phyloP scores from a whole-genome alignment of 2,329 filamentous ascomycete species.

The Alternaria dauci region DNA sequence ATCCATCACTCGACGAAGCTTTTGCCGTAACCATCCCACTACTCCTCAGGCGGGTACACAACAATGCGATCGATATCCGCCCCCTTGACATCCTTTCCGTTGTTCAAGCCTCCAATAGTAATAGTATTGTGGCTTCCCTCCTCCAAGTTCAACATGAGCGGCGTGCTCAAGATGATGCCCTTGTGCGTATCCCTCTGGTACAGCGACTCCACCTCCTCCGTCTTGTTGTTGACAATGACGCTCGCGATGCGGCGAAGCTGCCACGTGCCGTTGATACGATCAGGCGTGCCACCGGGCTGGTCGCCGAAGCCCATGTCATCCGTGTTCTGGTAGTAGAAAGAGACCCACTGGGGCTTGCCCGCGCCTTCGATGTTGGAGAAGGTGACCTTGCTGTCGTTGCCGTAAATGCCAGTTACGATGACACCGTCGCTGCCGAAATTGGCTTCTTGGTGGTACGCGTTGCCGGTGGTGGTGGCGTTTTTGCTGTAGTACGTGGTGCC shows the following conservation, averaged over 20 bases:
- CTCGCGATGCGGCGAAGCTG: slow-evolving; percentile 67
- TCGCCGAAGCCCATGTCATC: slow-evolving; percentile 69
- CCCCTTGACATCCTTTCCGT: slow-evolving; percentile 65
- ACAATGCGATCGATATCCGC: slow-evolving; percentile 68
- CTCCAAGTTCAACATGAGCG: slow-evolving; percentile 62
- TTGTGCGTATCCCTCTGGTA: slow-evolving; percentile 67
- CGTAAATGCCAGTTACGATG: slow-evolving; percentile 63
- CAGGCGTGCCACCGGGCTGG: slow-evolving; percentile 63
- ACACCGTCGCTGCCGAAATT: slow-evolving; percentile 59
- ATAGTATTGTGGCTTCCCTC: slow-evolving; percentile 67
- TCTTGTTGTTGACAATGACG: slow-evolving; percentile 65
- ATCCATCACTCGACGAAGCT: too few relatives aligned
- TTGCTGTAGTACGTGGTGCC: slow-evolving; percentile 60
- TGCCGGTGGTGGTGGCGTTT: slow-evolving; percentile 56
- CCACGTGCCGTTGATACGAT: slow-evolving; percentile 68
- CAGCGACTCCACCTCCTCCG: slow-evolving; percentile 59
- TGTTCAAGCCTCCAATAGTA: slow-evolving; percentile 65
- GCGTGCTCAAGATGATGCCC: slow-evolving; percentile 66
- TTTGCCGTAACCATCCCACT: background rate
- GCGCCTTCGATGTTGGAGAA: slow-evolving; percentile 60
- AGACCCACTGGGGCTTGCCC: slow-evolving; percentile 64
- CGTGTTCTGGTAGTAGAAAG: slow-evolving; percentile 67
- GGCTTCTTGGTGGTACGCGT: slow-evolving; percentile 65
- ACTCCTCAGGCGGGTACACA: slow-evolving; percentile 65
- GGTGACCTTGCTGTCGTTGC: slow-evolving; percentile 64